Conservation (phyloP, 495 filamentous ascomycete genomes). For the Neurospora discreta region DNA sequence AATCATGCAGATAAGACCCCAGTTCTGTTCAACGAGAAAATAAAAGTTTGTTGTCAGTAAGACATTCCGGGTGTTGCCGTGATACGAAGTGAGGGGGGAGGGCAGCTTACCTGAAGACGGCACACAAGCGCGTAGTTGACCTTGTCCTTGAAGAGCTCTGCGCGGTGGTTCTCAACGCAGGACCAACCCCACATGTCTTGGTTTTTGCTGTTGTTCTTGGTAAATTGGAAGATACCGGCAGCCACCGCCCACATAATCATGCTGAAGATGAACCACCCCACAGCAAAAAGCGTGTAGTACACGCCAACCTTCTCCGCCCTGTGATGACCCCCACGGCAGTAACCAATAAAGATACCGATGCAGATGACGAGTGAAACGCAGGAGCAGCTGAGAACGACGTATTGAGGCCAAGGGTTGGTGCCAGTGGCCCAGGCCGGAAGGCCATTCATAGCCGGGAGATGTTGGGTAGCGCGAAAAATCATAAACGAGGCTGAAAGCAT, state of each 20-base stretch:
- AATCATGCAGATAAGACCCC: constrained; percentile 90
- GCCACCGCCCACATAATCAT: constrained; percentile 87
- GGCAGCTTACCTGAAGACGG: constrained; percentile 65
- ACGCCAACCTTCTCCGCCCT: constrained; percentile 84
- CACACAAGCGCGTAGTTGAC: constrained; percentile 90
- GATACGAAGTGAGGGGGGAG: neutral
- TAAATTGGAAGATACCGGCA: constrained; percentile 72
- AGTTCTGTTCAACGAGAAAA: constrained; percentile 50
- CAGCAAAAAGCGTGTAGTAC: constrained; percentile 87
- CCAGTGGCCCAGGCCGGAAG: constrained; percentile 72
- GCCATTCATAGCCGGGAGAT: constrained; percentile 60
- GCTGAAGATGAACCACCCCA: constrained; percentile 88
- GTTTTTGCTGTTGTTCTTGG: constrained; percentile 55
- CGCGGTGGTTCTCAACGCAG: constrained; percentile 76
- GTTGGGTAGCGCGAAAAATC: constrained; percentile 77
- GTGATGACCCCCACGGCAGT: constrained; percentile 79
- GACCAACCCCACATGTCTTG: constrained; percentile 97
- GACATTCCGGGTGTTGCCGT: neutral
- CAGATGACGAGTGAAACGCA: constrained; percentile 71
- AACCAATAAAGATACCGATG: constrained; percentile 69
- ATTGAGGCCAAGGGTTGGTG: constrained; percentile 84
- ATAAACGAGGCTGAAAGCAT: constrained; percentile 75
- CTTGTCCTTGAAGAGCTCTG: constrained; percentile 60
- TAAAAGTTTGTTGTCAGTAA: constrained; percentile 8
- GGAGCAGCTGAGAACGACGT: constrained; percentile 64